These are phyloP conservation scores for Penicillium decumbens DNA, from an alignment of 2,329 filamentous ascomycete genomes.

Conservation along the genomic window DNA sequence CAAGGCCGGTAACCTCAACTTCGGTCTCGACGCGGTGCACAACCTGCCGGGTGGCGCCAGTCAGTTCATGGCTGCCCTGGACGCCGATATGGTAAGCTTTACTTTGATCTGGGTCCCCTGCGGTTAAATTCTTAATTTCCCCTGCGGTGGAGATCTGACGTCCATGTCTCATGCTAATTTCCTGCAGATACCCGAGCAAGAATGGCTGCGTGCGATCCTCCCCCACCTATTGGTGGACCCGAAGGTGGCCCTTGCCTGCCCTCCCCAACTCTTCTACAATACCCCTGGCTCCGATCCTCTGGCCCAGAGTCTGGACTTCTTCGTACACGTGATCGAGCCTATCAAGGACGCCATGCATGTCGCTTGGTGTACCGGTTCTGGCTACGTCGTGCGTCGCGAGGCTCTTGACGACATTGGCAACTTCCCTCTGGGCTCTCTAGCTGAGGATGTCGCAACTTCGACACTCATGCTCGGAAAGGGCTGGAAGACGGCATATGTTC, in stretches of 20 bases:
- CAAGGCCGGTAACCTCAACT: constrained; percentile 63
- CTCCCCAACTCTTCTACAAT: constrained; percentile 61
- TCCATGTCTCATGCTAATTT: constrained; percentile 5
- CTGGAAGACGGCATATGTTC: constrained; percentile 59
- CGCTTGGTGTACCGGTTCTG: constrained; percentile 63
- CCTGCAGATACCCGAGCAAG: constrained; percentile 53
- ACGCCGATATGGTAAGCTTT: constrained; percentile 56
- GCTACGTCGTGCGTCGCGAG: constrained; percentile 56
- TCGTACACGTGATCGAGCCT: constrained; percentile 52
- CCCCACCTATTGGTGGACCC: constrained; percentile 55
- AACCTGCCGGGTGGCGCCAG: constrained; percentile 53
- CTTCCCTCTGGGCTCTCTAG: constrained; percentile 56
- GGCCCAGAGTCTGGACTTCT: constrained; percentile 55
- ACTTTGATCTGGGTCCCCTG: not conserved
- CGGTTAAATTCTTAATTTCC: not conserved
- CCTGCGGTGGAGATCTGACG: not conserved
- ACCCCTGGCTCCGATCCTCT: constrained; percentile 56
- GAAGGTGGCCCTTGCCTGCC: constrained; percentile 57
- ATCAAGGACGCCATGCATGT: constrained; percentile 48
- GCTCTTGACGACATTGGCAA: constrained; percentile 59
- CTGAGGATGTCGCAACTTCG: constrained; percentile 59
- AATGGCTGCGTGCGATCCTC: constrained; percentile 58
- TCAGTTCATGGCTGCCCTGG: constrained; percentile 59
- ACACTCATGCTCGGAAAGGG: constrained; percentile 56
- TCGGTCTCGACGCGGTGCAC: constrained; percentile 51